phyloP scores from a whole-genome alignment of 2,329 filamentous ascomycete genomes.

The Penicillium sp. region DNA sequence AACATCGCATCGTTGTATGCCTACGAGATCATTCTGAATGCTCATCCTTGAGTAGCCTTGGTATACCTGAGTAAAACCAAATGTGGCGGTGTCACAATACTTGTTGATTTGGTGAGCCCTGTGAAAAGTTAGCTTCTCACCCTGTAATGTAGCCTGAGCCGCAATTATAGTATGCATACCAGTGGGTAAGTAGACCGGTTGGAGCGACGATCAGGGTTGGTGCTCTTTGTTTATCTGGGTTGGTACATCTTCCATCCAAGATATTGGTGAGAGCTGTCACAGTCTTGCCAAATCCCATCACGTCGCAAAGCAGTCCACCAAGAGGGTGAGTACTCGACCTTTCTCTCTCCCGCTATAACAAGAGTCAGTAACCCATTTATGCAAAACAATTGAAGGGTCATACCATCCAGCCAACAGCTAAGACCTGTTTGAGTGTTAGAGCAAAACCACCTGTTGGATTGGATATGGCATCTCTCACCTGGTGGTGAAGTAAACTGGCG shows the following conservation, averaged over 20 bases:
- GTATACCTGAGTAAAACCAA: conserved; percentile 36
- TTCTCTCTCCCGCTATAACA: conserved; percentile 41
- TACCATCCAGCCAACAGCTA: conserved; percentile 45
- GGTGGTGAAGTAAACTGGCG: conserved; percentile 44
- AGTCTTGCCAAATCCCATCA: conserved; percentile 52
- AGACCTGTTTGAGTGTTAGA: conserved; percentile 31
- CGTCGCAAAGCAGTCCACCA: conserved; percentile 49
- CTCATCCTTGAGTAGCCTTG: conserved; percentile 30
- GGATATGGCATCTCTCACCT: conserved; percentile 31
- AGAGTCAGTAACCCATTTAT: conserved; percentile 16
- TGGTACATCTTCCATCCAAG: conserved; percentile 39
- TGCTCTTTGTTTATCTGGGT: conserved; percentile 27
- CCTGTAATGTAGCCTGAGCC: neutral
- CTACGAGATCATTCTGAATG: conserved; percentile 27
- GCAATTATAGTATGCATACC: conserved; percentile 30
- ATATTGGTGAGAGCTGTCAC: conserved; percentile 48
- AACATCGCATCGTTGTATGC: conserved; percentile 32
- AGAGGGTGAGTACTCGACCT: conserved; percentile 27
- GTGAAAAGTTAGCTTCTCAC: neutral
- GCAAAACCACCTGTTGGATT: neutral
- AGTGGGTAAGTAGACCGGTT: conserved; percentile 41
- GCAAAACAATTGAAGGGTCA: neutral
- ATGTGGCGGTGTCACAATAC: conserved; percentile 36
- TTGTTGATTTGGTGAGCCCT: conserved; percentile 35
- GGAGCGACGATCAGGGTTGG: conserved; percentile 50